Base-by-base conservation (phyloP, 352 stramenopile genomes). In the Pythium periplocum region DNA sequence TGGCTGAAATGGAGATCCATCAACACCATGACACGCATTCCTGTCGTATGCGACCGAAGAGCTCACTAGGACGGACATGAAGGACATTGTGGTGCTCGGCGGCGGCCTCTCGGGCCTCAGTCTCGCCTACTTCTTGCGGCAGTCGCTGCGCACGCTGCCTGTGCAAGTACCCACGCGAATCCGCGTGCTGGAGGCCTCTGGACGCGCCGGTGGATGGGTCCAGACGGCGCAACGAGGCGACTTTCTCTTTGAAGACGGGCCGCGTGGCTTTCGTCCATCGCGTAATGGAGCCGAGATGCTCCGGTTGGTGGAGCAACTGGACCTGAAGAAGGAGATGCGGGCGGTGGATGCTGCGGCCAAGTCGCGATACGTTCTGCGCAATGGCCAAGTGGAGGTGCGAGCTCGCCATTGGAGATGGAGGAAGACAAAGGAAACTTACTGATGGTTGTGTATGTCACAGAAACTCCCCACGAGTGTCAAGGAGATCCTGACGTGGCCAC, bases 261-360 rank as follows among this genome's bases (percentile, higher is more conserved):
- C 86, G 41, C 69, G 86, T 51, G 83, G 83, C 48, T 95, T 96
- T 47, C 81, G 86, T 1, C 86, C 86, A 31, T 91, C 79, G 40
- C 79, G 81, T 54, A 95, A 92, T 40, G 86, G 86, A 31, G 69
- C 83, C 41, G 81, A 94, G 62, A 90, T 94, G 68, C 64, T 96
- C 56, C 75, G 76, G 2, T 71, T 96, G 10, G 75, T 95, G 31
- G 83, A 95, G 64, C 59, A 93, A 55, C 69, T 96, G 10, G 37
- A 71, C 8, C 66, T 96, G 6, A 61, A 94, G 50, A 32, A 60
- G 3, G 52, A 88, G 41, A 83, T 93, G 76, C 65, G 76, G 39
- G 70, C 76, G 0, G 78, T 91, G 39, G 73, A 83, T 39, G 71
- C 75, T 2, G 56, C 69, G 0, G 81, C 84, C 6, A 78, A 83